Conservation (phyloP, 2,329 filamentous ascomycete genomes). For the Fusarium sp. region DNA sequence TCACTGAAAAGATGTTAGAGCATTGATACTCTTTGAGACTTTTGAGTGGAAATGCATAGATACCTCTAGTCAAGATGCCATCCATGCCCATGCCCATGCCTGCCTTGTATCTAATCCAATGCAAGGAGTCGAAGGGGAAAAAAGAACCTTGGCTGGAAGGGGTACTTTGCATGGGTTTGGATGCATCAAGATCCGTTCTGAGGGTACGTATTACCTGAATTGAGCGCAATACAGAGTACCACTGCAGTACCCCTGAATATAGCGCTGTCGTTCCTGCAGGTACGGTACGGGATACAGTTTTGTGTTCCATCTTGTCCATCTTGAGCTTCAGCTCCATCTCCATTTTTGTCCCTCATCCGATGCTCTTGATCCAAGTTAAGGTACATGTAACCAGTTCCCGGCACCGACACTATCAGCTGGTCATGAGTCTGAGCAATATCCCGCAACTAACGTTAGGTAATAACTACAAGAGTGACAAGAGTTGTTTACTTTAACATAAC, state of each 20-base stretch:
- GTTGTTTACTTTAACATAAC: neutral
- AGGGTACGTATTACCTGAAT: conserved; percentile 1
- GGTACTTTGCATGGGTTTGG: conserved; percentile 22
- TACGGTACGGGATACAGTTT: conserved; percentile 26
- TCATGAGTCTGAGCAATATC: conserved; percentile 13
- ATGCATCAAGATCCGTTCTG: conserved; percentile 22
- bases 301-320: neutral
- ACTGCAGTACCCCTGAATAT: conserved; percentile 39
- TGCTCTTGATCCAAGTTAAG: neutral
- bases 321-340: neutral
- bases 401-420: neutral
- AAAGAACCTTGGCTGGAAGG: conserved; percentile 18
- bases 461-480: neutral
- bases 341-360: neutral
- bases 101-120: conserved; percentile 22
- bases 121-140: conserved; percentile 32
- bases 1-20: conserved; percentile 13
- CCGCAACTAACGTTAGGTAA: conserved; percentile 13
- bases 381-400: neutral
- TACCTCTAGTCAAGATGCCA: neutral
- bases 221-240: conserved; percentile 7
- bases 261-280: conserved; percentile 49
- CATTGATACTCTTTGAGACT: conserved; percentile 5
- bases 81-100: neutral
- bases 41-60: conserved; percentile 17